Evolutionary conservation across 805 yeast genomes (phyloP).

Genomic region (Ogataea naganishii): DNA sequence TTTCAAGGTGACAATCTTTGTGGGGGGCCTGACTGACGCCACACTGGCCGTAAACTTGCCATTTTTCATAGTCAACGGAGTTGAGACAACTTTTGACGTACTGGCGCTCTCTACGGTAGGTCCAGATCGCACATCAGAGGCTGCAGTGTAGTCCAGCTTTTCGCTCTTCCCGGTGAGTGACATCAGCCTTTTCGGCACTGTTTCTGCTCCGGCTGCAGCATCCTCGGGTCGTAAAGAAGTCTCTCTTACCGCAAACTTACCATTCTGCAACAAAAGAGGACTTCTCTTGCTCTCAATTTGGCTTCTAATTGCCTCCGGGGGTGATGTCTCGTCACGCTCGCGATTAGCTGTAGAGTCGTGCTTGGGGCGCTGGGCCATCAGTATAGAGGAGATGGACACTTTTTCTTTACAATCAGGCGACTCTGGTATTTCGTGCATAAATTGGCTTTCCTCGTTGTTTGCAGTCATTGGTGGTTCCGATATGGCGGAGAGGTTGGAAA

Average conservation of each 20-base stretch:
- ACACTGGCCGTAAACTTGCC: constrained; percentile 10
- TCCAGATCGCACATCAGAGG: constrained; percentile 3
- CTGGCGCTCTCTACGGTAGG: too few relatives aligned
- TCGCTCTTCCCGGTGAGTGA: not conserved
- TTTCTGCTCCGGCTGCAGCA: not conserved
- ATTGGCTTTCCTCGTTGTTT: too few relatives aligned
- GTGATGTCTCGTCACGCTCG: constrained; percentile 5
- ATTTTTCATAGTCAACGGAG: constrained; percentile 4
- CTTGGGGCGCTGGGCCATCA: not conserved
- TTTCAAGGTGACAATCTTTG: constrained; percentile 9
- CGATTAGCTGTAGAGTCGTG: not conserved
- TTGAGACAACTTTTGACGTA: constrained; percentile 1
- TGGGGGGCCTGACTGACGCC: constrained; percentile 6
- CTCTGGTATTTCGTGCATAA: too few relatives aligned
- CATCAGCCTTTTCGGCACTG: not conserved
- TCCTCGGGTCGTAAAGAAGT: constrained; percentile 8
- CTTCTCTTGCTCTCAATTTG: too few relatives aligned
- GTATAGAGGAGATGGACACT: constrained; percentile 4
- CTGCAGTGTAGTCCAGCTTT: constrained; percentile 3
- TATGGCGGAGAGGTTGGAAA: too few relatives aligned
- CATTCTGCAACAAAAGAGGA: too few relatives aligned
- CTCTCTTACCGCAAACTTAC: too few relatives aligned
- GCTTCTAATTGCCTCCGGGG: constrained; percentile 12
- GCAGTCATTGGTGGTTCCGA: too few relatives aligned
- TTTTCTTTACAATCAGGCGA: too few relatives aligned